phyloP scores from a whole-genome alignment of 2,329 filamentous ascomycete species.

The Colletotrichum tamarilloi region DNA sequence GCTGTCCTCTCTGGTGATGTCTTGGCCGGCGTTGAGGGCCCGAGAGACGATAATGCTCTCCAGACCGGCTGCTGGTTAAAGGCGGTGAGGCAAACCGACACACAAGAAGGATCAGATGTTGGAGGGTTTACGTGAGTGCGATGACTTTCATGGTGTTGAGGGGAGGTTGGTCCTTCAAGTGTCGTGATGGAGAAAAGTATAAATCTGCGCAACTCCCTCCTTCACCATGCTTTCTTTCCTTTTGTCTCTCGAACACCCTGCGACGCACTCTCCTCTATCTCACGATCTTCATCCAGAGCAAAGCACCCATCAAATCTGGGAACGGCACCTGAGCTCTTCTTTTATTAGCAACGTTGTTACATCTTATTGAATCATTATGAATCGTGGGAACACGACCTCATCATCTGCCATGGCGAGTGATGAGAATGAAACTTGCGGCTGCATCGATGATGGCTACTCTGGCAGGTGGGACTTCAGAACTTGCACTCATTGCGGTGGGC shows the following conservation, averaged over 20 bases:
- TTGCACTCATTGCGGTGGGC: slow-evolving; percentile 25
- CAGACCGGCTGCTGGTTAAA: not conserved
- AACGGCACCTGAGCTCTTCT: not conserved
- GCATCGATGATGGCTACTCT: slow-evolving; percentile 33
- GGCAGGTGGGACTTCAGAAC: slow-evolving; percentile 32
- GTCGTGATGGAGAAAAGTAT: not conserved
- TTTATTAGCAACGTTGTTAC: not conserved
- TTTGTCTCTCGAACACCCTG: not conserved
- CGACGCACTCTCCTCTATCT: not conserved
- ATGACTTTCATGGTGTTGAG: not conserved
- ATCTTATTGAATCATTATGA: too few relatives aligned
- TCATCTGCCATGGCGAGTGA: not conserved
- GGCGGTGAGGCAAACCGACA: slow-evolving; percentile 16
- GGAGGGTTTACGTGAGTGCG: not conserved
- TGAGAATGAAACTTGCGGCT: slow-evolving; percentile 36
- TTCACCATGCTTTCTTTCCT: not conserved
- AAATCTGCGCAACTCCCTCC: not conserved
- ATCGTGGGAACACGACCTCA: not conserved
- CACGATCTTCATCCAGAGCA: not conserved
- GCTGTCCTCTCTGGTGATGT: slow-evolving; percentile 9
- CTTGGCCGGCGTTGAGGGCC: not conserved
- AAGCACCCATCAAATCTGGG: not conserved
- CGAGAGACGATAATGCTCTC: not conserved
- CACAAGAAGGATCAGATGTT: not conserved
- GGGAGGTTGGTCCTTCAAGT: not conserved